Base-by-base conservation (phyloP, 805 yeast species). In the Wickerhamomyces tratensis region DNA sequence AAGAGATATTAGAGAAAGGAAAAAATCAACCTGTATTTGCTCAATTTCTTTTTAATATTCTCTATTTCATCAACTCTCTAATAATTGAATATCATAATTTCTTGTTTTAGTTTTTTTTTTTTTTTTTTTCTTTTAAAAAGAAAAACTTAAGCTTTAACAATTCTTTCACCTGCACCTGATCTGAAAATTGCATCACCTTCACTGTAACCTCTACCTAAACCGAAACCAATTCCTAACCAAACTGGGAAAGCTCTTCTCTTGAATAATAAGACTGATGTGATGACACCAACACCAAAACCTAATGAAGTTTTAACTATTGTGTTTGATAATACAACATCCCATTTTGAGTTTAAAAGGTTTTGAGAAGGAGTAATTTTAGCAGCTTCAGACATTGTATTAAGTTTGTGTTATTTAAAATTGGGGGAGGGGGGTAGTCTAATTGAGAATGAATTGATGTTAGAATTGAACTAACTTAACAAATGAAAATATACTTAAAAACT, bases 131-230 rank as follows among this genome's bases (percentile, higher is more conserved):
- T 27, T 27, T 7, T 7, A 27, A 12, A 31, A 31, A 31, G 25
- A 33, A 27, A n/a, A 27, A 33, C 37, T 62, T 64, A 84, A 46
- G 86, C 86, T 58, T 78, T 79, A 45, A 81, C 77, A 41, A 79
- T 69, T 73, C 95, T 81, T 49, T 82, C 62, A 43, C 95, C 95
- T 48, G 82, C 86, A 43, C 73, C 69, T 12, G 86, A 76, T 69
- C 97, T 82, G 76, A 93, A 91, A 44, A 89, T 84, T 47, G 97
- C 94, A 60, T 93, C 98, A 47, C 98, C 98, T 70, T 93, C 99
- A 47, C 98, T 80, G 67, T 88, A 93, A 42, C 96, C 96, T 71
- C 96, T 83, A 51, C 99, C 99, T 48, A 89, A 75, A 52, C 99
- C 99, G 57, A 93, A 91, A 35, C 99, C 99, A 50, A 88, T 68